A percentile compares a stretch with the other conserved stretches of the same genome.
These are phyloP conservation scores for Parafenestella ontariensis DNA, from an alignment of 2,329 filamentous ascomycete species.

Conservation along the genomic window DNA sequence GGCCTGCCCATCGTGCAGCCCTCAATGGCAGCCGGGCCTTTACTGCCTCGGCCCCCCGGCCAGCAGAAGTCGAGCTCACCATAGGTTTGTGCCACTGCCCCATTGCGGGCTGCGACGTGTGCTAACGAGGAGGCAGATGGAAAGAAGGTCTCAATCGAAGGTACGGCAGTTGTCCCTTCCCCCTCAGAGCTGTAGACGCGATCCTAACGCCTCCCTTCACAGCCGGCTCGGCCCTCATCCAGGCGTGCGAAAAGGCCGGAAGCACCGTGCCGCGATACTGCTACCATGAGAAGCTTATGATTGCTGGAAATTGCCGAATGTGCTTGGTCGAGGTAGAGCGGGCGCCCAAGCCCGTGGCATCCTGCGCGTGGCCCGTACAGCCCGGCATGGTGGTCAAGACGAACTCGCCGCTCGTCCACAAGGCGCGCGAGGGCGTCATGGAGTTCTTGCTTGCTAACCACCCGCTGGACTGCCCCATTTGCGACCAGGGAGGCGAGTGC, in stretches of 20 bases:
- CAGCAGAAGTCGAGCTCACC: conserved; percentile 95
- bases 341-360: conserved; percentile 95
- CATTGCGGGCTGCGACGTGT: conserved; percentile 22
- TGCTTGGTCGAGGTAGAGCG: conserved; percentile 97
- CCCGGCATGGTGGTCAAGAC: conserved; percentile 99
- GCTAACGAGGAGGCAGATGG: conserved; percentile 71
- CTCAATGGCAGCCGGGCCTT: conserved; percentile 76
- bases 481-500: conserved; percentile 98
- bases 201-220: conserved; percentile 43
- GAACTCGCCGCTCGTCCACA: conserved; percentile 93
- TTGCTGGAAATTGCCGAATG: conserved; percentile 99
- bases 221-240: conserved; percentile 97
- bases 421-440: conserved; percentile 98
- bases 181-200: conserved; percentile 18
- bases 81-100: conserved; percentile 70
- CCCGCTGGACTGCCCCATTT: conserved; percentile 94
- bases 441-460: conserved; percentile 97
- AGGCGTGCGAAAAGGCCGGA: conserved; percentile 98
- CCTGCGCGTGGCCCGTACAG: conserved; percentile 98
- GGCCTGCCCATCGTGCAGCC: conserved; percentile 60
- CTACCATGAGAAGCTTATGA: conserved; percentile 99
- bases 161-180: conserved; percentile 57
- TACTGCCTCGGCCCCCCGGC: conserved; percentile 77
- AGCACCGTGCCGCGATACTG: conserved; percentile 94
- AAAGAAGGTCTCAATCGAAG: conserved; percentile 98